Base-by-base conservation (phyloP, 768 basidiomycete genomes). In the Lenzites betulinus region DNA sequence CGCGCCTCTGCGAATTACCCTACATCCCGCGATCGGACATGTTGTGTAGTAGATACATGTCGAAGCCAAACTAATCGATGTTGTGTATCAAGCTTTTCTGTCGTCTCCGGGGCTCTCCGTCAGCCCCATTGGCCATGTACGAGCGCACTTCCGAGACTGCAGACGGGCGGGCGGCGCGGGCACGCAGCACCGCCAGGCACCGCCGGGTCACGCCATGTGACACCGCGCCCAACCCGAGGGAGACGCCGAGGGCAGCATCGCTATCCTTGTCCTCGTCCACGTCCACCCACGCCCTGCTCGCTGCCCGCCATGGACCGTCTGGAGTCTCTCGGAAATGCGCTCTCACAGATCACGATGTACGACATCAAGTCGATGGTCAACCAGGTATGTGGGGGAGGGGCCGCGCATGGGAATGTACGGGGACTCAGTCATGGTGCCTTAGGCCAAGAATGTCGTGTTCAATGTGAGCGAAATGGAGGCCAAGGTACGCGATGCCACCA, bases 391-490 rank as follows among this genome's bases (percentile, higher is more conserved):
- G 7, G 15, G 8, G 26, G 22, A 22, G 12, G 26, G n/a, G 35
- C 12, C 12, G 26, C 25, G 1, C 1, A 9, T 12, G 7, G 18
- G 49, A 28, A 12, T 33, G 20, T 35, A 50, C 15, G n/a, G 12
- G n/a, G 7, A 39, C 38, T 30, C 2, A 26, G 38, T 54, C 59
- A 47, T 54, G 54, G 23, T 39, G 41, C 44, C 22, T 22, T 51
- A 95, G 91, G 96, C 96, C 28, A 96, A 93, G 80, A 97, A 97
- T 74, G 87, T 94, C 62, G 95, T 98, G 20, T 82, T 99, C 67
- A 98, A 98, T 76, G 82, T 98, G 61, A 93, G 89, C 67, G 96
- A 98, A 77, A 96, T 92, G 86, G 96, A 99, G 75, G 91, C 90
- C 8, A 98, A 97, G 77, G 96, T 98, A 18, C 81, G 86, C 64